Percentiles rank a stretch among this genome's conserved stretches.
These are phyloP conservation scores for Saccharum spontaneum DNA, from an alignment of 176 grass and related monocot species.

Conservation along the genomic window DNA sequence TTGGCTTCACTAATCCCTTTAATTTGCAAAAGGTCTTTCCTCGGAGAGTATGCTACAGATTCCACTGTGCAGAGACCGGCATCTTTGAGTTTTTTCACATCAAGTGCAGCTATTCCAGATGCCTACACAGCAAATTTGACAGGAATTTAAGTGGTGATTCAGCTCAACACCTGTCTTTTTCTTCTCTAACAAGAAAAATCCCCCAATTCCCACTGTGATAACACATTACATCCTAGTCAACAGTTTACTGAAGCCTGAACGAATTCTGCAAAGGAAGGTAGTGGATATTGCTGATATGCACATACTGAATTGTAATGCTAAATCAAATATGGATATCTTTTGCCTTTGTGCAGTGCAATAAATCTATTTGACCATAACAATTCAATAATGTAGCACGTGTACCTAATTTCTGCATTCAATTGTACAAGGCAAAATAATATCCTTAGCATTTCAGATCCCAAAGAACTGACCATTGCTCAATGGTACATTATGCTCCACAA, in stretches of 20 bases:
- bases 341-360: neutral
- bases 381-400: neutral
- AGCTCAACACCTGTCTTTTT: neutral
- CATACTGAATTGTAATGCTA: neutral
- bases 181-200: neutral
- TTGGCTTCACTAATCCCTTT: constrained; percentile 98
- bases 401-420: neutral
- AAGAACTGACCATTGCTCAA: neutral
- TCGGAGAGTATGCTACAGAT: constrained; percentile 75
- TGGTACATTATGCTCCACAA: neutral
- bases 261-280: neutral
- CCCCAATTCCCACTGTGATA: constrained; percentile 9
- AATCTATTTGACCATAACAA: neutral
- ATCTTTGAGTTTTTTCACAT: constrained; percentile 97
- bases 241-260: neutral
- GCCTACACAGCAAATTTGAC: constrained; percentile 49
- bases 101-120: constrained; percentile 88
- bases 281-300: neutral
- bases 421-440: neutral
- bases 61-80: constrained; percentile 91
- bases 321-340: neutral
- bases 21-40: constrained; percentile 96
- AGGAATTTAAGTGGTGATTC: neutral
- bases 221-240: neutral
- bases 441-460: neutral